A percentile compares a stretch with the other conserved stretches of the same genome.
Evolutionary conservation across 805 yeast species (phyloP).

Genomic region (Kluyveromyces lactis): DNA sequence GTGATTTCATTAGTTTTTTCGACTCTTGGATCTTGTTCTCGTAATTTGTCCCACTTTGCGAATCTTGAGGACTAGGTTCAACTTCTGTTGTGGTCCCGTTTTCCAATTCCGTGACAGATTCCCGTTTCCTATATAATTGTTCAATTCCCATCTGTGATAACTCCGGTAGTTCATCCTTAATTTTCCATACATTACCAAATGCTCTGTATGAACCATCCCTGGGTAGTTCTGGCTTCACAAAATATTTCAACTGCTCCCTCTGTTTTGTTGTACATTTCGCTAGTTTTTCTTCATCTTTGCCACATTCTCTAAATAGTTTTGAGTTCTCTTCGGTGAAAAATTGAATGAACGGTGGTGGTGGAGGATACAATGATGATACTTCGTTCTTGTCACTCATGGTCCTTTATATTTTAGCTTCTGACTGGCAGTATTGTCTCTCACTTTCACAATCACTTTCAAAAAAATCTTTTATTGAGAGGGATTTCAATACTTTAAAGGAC

Average conservation of each 20-base stretch:
- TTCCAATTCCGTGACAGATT: conserved; percentile 14
- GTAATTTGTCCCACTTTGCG: conserved; percentile 29
- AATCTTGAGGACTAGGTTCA: conserved; percentile 6
- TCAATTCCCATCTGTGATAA: conserved; percentile 68
- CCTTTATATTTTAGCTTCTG: too few relatives aligned
- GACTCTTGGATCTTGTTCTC: conserved; percentile 56
- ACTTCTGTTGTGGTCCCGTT: conserved; percentile 6
- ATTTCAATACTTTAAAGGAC: too few relatives aligned
- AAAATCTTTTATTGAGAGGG: too few relatives aligned
- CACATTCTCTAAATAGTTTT: neutral
- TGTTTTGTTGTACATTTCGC: conserved; percentile 9
- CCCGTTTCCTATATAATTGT: conserved; percentile 48
- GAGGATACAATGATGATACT: conserved; percentile 77
- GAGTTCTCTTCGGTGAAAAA: conserved; percentile 62
- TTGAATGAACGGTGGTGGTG: conserved; percentile 81
- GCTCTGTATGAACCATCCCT: conserved; percentile 63
- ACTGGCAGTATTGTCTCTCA: too few relatives aligned
- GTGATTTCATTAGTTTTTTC: conserved; percentile 69
- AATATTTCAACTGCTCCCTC: conserved; percentile 34
- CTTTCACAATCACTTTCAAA: too few relatives aligned
- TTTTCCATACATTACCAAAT: conserved; percentile 86
- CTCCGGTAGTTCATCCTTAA: conserved; percentile 64
- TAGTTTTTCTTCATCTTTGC: conserved; percentile 30
- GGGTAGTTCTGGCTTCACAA: conserved; percentile 61
- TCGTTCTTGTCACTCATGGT: conserved; percentile 13